A percentile compares a stretch with the other conserved stretches of the same genome.
Evolutionary conservation across 371 early-diverging fungal species (phyloP).

Genomic region (Rhizopus stolonifer): DNA sequence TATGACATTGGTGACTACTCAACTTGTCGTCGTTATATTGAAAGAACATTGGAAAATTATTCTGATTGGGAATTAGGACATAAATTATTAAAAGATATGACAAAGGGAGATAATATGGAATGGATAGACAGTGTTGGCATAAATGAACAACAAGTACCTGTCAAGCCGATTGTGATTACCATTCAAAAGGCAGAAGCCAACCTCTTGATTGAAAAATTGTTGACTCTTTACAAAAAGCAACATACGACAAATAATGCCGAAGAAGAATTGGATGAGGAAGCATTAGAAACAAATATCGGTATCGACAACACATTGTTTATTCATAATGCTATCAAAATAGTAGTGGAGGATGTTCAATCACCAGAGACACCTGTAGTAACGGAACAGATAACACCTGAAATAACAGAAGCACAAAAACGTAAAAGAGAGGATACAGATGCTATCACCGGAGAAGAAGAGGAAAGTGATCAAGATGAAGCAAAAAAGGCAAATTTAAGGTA

Average conservation of each 20-base stretch:
- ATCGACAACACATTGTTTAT: not conserved
- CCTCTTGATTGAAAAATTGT: not conserved
- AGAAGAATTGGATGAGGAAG: not conserved
- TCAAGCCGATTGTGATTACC: not conserved
- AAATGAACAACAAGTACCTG: not conserved
- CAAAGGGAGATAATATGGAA: not conserved
- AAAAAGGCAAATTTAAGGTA: not conserved
- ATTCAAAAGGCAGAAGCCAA: constrained; percentile 13
- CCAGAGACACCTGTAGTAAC: not conserved
- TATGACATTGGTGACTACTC: constrained; percentile 57
- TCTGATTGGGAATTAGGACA: not conserved
- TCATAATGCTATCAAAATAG: constrained; percentile 7
- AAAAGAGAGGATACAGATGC: constrained; percentile 10
- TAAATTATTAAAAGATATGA: not conserved
- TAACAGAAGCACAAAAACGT: constrained; percentile 1
- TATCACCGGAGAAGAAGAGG: constrained; percentile 6
- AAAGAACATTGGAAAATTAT: not conserved
- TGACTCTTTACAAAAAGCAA: not conserved
- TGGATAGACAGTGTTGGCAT: not conserved
- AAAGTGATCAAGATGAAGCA: constrained; percentile 14
- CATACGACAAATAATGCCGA: not conserved
- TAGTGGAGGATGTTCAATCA: not conserved
- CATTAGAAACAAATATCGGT: not conserved
- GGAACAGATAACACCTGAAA: too few relatives aligned
- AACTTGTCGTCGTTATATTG: not conserved